phyloP scores from a whole-genome alignment of 495 filamentous ascomycete genomes.

The Paragyromitra xinjiangensis region DNA sequence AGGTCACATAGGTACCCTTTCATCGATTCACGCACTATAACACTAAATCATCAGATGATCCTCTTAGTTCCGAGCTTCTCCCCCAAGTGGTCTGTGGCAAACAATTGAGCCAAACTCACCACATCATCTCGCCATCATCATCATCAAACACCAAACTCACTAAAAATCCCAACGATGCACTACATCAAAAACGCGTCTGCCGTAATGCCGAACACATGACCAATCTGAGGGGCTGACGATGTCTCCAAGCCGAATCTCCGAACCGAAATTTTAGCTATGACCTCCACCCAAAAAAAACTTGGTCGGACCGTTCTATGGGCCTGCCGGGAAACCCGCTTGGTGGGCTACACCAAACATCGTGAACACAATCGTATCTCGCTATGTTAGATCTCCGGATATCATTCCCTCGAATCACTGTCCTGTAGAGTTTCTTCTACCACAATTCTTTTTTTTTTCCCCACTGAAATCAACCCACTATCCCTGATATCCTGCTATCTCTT shows the following conservation, averaged over 20 bases:
- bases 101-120: not conserved
- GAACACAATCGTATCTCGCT: not conserved
- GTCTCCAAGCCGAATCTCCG: constrained; percentile 8
- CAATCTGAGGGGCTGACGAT: not conserved
- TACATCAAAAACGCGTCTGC: constrained; percentile 11
- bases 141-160: not conserved
- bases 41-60: not conserved
- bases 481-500: no score
- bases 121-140: not conserved
- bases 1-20: no score
- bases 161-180: not conserved
- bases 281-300: not conserved
- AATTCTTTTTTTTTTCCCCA: no score
- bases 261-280: constrained; percentile 23
- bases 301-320: not conserved
- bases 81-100: not conserved
- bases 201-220: constrained; percentile 13
- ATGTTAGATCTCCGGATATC: no score
- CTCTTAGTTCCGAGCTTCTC: not conserved
- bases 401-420: no score
- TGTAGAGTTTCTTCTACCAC: no score
- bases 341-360: not conserved
- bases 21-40: no score
- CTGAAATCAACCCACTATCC: no score
- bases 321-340: not conserved